These are phyloP conservation scores for Cladophialophora immunda DNA, from an alignment of 2,329 filamentous ascomycete genomes.

Conservation along the genomic window DNA sequence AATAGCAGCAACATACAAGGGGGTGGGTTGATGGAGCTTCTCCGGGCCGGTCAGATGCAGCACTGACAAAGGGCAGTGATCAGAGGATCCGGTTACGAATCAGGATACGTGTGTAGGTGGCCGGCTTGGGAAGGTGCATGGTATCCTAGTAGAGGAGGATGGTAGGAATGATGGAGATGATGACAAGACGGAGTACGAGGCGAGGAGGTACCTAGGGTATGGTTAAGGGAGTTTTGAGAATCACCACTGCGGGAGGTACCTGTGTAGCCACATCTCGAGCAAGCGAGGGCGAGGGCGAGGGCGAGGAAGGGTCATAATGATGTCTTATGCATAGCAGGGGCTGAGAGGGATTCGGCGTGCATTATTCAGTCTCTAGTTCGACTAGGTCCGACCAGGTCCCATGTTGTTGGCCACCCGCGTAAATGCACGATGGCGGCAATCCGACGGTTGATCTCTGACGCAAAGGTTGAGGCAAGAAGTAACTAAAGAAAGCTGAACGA, in stretches of 20 bases:
- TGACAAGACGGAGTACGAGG: neutral
- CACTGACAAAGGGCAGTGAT: constrained; percentile 13
- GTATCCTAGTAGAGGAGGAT: constrained; percentile 9
- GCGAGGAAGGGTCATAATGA: neutral
- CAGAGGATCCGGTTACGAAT: neutral
- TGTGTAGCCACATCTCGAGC: no score
- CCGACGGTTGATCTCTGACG: constrained; percentile 22
- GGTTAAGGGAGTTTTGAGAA: neutral
- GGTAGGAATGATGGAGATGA: constrained; percentile 2
- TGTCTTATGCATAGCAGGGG: neutral
- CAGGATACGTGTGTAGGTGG: neutral
- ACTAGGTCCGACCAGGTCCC: neutral
- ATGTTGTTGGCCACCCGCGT: constrained; percentile 14
- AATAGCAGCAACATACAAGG: constrained; percentile 14
- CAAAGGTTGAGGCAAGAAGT: constrained; percentile 19
- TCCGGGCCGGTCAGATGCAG: constrained; percentile 18
- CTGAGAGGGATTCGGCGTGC: neutral
- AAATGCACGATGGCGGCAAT: constrained; percentile 17
- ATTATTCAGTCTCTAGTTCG: constrained; percentile 1
- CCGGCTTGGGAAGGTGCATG: constrained; percentile 10
- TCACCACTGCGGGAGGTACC: neutral
- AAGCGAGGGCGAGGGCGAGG: neutral
- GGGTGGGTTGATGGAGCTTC: constrained; percentile 11
- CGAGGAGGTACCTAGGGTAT: no score
- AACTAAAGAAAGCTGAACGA: constrained; percentile 2